Evolutionary conservation across 2,329 filamentous ascomycete genomes (phyloP).

Genomic region (Botryosphaeria agaves): DNA sequence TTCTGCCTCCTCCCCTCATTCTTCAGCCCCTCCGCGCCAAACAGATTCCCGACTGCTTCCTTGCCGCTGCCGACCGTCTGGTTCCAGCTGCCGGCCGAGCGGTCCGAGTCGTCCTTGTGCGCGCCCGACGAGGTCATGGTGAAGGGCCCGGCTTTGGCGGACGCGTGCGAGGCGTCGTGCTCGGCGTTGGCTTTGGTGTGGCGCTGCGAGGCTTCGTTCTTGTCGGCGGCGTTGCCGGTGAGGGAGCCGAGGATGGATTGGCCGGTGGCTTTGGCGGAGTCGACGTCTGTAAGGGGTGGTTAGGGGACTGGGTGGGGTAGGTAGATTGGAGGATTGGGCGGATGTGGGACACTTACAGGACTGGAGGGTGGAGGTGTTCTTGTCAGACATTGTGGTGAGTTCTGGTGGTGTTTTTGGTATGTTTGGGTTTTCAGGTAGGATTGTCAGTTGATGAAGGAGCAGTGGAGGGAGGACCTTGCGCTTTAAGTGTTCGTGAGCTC

Average conservation of each 20-base stretch:
- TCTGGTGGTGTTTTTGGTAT: too few relatives aligned
- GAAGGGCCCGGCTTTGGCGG: constrained; percentile 55
- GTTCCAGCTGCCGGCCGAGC: constrained; percentile 60
- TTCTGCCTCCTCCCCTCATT: constrained; percentile 62
- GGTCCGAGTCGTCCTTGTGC: constrained; percentile 55
- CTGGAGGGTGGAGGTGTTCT: constrained; percentile 58
- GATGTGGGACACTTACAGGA: too few relatives aligned
- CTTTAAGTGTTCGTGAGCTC: too few relatives aligned
- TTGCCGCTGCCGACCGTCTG: constrained; percentile 80
- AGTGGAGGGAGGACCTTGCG: too few relatives aligned
- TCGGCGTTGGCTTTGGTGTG: constrained; percentile 47
- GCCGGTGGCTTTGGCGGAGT: constrained; percentile 53
- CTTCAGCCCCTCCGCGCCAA: constrained; percentile 64
- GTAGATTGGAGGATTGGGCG: too few relatives aligned
- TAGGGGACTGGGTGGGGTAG: constrained; percentile 14
- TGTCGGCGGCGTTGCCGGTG: constrained; percentile 53
- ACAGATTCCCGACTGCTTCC: constrained; percentile 56
- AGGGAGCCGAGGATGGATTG: constrained; percentile 56
- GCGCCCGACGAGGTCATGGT: constrained; percentile 48
- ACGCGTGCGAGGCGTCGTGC: constrained; percentile 57
- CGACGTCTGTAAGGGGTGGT: constrained; percentile 10
- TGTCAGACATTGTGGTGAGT: constrained; percentile 29
- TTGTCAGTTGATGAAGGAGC: too few relatives aligned
- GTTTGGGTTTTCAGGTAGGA: too few relatives aligned
- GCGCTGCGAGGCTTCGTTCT: too few relatives aligned